Evolutionary conservation across 495 filamentous ascomycete species (phyloP), one percentile per base, ranked within the genome.

Genomic region (Elasticomyces elasticus): DNA sequence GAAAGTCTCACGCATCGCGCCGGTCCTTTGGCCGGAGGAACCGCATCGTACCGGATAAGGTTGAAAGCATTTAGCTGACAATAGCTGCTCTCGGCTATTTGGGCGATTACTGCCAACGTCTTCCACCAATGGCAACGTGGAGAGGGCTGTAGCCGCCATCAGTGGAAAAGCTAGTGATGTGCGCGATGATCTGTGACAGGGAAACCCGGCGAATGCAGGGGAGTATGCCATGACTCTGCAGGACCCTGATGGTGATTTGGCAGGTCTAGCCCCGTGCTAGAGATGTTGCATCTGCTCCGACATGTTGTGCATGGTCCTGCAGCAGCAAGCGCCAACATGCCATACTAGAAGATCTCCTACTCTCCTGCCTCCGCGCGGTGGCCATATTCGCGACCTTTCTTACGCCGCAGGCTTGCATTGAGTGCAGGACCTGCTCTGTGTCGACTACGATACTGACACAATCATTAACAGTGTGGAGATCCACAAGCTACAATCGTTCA

Each of bases 391-490:
- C 30, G 51, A 59, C 52, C 50, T 54, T 31, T 42, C 43, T 22
- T 20, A 26, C 52, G 56, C 56, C 56, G 51, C 56, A 55, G 23
- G 23, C 38, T 55, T 60, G 52, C 56, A 60, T 53, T 40, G 24
- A 24, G n/a, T 43, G 19, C 25, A 20, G 19, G 45, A 40, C 7
- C 38, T 35, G 42, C 45, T 30, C n/a, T n/a, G 22, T 48, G 42
- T 4, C 52, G 30, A 49, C 52, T 10, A 20, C 33, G 52, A 33
- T 31, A 55, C n/a, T 42, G 42, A 45, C 42, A 25, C 52, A 22
- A 42, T 40, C 33, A 38, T 27, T 41, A 33, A 47, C 42, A 26
- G 19, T 45, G 5, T 23, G 19, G n/a, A n/a, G n/a, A n/a, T n/a
- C 19, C 19, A n/a, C 24, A 2, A 19, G 5, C 33, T 23, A 45